These are phyloP conservation scores for Ogataea hybrid DNA, from an alignment of 1,139 yeast genomes.

Conservation along the genomic window DNA sequence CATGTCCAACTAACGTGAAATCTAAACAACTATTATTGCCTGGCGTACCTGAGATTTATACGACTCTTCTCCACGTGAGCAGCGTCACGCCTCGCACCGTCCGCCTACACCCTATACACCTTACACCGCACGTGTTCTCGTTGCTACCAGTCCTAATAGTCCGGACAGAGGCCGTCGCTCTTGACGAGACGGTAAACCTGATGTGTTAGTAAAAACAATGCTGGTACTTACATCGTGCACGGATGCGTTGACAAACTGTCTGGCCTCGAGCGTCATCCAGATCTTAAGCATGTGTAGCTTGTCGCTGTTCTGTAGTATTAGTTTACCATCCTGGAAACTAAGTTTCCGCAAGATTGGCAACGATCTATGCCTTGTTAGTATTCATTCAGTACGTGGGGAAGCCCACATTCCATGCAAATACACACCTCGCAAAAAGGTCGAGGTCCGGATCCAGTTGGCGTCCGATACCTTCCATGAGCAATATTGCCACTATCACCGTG, in stretches of 20 bases:
- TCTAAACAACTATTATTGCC: neutral
- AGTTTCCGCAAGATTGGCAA: conserved; percentile 84
- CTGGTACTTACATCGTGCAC: conserved; percentile 64
- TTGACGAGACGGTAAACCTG: conserved; percentile 51
- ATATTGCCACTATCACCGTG: conserved; percentile 87
- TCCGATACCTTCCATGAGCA: conserved; percentile 91
- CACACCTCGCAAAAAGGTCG: conserved; percentile 93
- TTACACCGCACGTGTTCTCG: conserved; percentile 1
- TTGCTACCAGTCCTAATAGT: conserved; percentile 33
- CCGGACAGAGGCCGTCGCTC: conserved; percentile 61
- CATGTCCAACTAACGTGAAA: conserved; percentile 40
- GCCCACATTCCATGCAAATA: conserved; percentile 61
- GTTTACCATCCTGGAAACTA: conserved; percentile 68
- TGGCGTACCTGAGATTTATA: neutral
- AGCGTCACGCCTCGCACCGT: neutral
- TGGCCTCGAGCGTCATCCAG: conserved; percentile 86
- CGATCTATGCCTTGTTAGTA: conserved; percentile 49
- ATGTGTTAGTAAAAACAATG: conserved; percentile 7
- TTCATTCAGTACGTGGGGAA: conserved; percentile 41
- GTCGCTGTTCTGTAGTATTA: conserved; percentile 56
- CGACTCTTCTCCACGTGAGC: conserved; percentile 6
- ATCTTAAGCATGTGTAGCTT: conserved; percentile 80
- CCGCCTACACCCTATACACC: conserved; percentile 1
- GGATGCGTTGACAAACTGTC: conserved; percentile 83
- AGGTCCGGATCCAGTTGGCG: conserved; percentile 89